Evolutionary conservation across 768 basidiomycete species (phyloP).

Genomic region (Ramaria sp.): DNA sequence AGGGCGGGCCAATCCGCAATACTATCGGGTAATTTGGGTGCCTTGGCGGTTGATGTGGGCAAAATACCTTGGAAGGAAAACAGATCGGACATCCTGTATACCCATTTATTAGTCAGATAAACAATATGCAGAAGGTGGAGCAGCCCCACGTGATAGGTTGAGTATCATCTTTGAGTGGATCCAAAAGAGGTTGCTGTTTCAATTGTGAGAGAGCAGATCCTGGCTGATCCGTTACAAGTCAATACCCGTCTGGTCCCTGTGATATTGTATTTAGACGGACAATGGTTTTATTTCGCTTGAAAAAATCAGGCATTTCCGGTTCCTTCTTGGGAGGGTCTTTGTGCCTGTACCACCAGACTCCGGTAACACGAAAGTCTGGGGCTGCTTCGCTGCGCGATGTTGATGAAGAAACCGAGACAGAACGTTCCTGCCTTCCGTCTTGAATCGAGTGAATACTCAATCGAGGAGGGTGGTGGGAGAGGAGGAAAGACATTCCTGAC

Average conservation of each 20-base stretch:
- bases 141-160: slow-evolving; percentile 51
- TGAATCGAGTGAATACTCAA: slow-evolving; percentile 70
- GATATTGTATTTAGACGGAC: slow-evolving; percentile 27
- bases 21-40: slow-evolving; percentile 38
- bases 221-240: slow-evolving; percentile 36
- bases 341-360: slow-evolving; percentile 68
- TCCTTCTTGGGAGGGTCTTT: slow-evolving; percentile 21
- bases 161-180: slow-evolving; percentile 55
- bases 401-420: slow-evolving; percentile 26
- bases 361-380: slow-evolving; percentile 25
- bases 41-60: slow-evolving; percentile 32
- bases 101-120: background rate
- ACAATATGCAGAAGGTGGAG: slow-evolving; percentile 1
- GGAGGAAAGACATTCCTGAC: slow-evolving; percentile 35
- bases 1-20: slow-evolving; percentile 65
- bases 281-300: slow-evolving; percentile 52
- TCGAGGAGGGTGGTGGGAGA: slow-evolving; percentile 56
- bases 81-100: slow-evolving; percentile 56
- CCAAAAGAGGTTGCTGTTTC: slow-evolving; percentile 58
- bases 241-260: slow-evolving; percentile 3
- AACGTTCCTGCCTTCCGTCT: slow-evolving; percentile 50
- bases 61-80: slow-evolving; percentile 73
- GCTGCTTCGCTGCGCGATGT: slow-evolving; percentile 8
- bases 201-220: slow-evolving; percentile 69
- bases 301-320: slow-evolving; percentile 58